Evolutionary conservation across 768 basidiomycete species (phyloP).

Genomic region (Coprinellus micaceus): DNA sequence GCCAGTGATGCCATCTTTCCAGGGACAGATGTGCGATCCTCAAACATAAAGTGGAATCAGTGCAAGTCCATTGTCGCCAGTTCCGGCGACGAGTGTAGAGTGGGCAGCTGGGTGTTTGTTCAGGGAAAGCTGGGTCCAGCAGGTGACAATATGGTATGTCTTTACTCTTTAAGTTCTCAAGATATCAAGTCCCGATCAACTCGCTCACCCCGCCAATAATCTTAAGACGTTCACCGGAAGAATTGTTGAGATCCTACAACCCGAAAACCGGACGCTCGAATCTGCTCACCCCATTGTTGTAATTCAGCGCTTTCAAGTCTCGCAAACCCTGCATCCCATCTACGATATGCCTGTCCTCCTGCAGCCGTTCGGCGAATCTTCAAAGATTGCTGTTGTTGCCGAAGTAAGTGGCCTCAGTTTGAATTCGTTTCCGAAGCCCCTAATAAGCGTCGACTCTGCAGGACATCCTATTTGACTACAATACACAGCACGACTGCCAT

Average conservation of each 20-base stretch:
- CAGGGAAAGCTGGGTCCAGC: too few species aligned
- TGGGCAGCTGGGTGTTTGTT: background rate
- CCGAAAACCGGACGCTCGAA: too few species aligned
- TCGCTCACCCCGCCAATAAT: too few species aligned
- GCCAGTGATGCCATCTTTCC: too few species aligned
- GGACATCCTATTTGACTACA: constrained; percentile 1
- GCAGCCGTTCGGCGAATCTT: background rate
- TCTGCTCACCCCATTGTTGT: background rate
- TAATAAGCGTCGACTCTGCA: background rate
- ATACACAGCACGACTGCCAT: background rate
- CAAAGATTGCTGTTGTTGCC: background rate
- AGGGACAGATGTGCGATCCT: too few species aligned
- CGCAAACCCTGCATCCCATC: background rate
- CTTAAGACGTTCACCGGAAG: background rate
- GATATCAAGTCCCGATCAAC: too few species aligned
- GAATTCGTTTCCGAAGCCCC: too few species aligned
- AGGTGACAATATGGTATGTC: too few species aligned
- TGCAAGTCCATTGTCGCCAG: background rate
- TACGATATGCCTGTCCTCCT: background rate
- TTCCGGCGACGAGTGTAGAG: background rate
- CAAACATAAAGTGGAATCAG: background rate
- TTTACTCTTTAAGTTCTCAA: too few species aligned
- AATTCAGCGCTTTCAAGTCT: background rate
- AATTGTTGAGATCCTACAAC: background rate
- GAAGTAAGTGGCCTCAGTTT: background rate